Conservation (phyloP, 495 filamentous ascomycete genomes). For the Aspergillus wentii region DNA sequence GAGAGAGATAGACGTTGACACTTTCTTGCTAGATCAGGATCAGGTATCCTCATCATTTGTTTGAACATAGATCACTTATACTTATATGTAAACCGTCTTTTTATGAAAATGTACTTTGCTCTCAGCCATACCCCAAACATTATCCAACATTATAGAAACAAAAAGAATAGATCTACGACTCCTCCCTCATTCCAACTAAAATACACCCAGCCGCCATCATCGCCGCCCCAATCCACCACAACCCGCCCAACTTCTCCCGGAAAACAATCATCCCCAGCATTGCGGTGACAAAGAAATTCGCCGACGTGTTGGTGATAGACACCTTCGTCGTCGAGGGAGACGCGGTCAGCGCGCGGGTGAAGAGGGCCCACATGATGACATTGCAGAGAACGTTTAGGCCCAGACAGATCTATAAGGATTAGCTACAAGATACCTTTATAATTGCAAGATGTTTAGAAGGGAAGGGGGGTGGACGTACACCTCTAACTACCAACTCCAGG, state of each 20-base stretch:
- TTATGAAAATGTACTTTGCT: no score
- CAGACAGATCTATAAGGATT: conserved; percentile 84
- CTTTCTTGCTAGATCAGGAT: neutral
- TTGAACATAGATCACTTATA: no score
- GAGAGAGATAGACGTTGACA: conserved; percentile 24
- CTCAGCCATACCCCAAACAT: neutral
- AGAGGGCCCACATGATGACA: conserved; percentile 88
- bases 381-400: conserved; percentile 86
- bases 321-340: conserved; percentile 85
- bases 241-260: conserved; percentile 60
- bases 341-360: conserved; percentile 74
- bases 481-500: conserved; percentile 63
- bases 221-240: conserved; percentile 87
- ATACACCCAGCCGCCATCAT: conserved; percentile 88
- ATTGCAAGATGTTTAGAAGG: no score
- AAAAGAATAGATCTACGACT: conserved; percentile 5
- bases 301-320: conserved; percentile 85
- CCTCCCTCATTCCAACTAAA: conserved; percentile 75
- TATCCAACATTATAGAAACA: neutral
- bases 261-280: conserved; percentile 76
- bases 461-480: conserved; percentile 48
- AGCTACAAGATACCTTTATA: no score
- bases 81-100: no score
- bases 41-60: neutral
- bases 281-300: conserved; percentile 90